phyloP scores from a whole-genome alignment of 106 monocot species.

The Chionographis japonica region DNA sequence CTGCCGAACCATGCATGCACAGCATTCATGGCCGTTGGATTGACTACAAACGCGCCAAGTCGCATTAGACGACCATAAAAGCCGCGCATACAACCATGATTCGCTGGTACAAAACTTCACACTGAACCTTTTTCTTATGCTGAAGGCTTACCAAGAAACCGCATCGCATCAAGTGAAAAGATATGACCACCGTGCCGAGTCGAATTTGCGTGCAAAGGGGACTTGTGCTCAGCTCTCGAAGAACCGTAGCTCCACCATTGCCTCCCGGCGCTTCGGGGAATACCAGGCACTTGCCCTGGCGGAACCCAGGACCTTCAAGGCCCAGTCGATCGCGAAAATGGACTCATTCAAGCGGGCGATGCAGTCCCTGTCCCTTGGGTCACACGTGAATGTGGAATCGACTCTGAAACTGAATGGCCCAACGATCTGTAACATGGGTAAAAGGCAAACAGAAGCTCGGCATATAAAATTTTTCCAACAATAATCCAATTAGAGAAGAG shows the following conservation, averaged over 20 bases:
- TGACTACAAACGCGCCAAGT: no score
- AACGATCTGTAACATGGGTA: constrained; percentile 33
- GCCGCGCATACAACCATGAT: no score
- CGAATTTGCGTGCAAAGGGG: not conserved
- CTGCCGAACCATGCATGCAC: no score
- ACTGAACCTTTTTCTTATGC: no score
- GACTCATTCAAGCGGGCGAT: constrained; percentile 36
- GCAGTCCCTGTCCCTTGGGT: constrained; percentile 20
- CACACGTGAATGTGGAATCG: constrained; percentile 51
- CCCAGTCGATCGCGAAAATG: constrained; percentile 74
- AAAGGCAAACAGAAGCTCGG: not conserved
- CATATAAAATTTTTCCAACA: no score
- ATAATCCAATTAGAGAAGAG: no score
- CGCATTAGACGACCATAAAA: no score
- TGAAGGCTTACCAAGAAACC: no score
- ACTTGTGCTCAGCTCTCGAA: constrained; percentile 54
- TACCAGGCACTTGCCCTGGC: constrained; percentile 94
- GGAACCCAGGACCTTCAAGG: constrained; percentile 84
- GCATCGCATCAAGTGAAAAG: no score
- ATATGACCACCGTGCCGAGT: no score
- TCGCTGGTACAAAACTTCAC: no score
- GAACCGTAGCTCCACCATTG: constrained; percentile 93
- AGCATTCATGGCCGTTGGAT: no score
- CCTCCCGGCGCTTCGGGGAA: constrained; percentile 62
- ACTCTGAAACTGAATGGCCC: constrained; percentile 77